Evolutionary conservation across 495 filamentous ascomycete genomes (phyloP).

Genomic region (Chlorociboria aeruginascens): DNA sequence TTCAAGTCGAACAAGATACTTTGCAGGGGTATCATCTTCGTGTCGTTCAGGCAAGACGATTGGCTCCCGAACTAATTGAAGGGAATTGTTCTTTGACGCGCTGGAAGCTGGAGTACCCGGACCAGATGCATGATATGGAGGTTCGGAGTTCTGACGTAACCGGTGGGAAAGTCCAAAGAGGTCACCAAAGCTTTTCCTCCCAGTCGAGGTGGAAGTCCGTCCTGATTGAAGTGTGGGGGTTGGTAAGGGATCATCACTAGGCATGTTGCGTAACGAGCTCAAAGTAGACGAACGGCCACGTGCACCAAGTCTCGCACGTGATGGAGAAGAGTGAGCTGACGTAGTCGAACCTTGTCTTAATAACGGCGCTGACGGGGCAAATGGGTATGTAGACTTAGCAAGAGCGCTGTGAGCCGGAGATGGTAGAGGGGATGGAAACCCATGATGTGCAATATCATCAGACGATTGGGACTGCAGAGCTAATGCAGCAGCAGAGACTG

Average conservation of each 20-base stretch:
- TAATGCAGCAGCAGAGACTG: slow-evolving; percentile 9
- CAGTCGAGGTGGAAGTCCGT: slow-evolving; percentile 72
- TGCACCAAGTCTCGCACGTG: slow-evolving; percentile 36
- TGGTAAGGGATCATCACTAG: slow-evolving; percentile 42
- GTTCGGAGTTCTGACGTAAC: slow-evolving; percentile 67
- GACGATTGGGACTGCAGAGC: slow-evolving; percentile 8
- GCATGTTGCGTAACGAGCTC: slow-evolving; percentile 50
- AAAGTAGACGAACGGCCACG: slow-evolving; percentile 82
- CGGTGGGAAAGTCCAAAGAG: slow-evolving; percentile 64
- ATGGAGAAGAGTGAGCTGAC: slow-evolving; percentile 65
- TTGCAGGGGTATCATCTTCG: slow-evolving; percentile 82
- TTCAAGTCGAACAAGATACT: slow-evolving; percentile 74
- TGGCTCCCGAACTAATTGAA: slow-evolving; percentile 45
- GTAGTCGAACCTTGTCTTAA: slow-evolving; percentile 53
- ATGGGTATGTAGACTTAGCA: slow-evolving; percentile 27
- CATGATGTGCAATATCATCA: slow-evolving; percentile 7
- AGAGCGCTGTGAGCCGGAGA: slow-evolving; percentile 44
- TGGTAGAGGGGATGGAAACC: slow-evolving; percentile 36
- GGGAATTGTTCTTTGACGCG: slow-evolving; percentile 59
- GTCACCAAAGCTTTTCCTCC: slow-evolving; percentile 82
- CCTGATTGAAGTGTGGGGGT: slow-evolving; percentile 42
- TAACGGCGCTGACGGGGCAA: slow-evolving; percentile 41
- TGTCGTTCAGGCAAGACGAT: slow-evolving; percentile 67
- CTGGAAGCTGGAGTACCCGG: slow-evolving; percentile 52
- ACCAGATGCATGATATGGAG: slow-evolving; percentile 47